These are phyloP conservation scores for Neurospora tetrasperma DNA, from an alignment of 495 filamentous ascomycete genomes.

Conservation along the genomic window DNA sequence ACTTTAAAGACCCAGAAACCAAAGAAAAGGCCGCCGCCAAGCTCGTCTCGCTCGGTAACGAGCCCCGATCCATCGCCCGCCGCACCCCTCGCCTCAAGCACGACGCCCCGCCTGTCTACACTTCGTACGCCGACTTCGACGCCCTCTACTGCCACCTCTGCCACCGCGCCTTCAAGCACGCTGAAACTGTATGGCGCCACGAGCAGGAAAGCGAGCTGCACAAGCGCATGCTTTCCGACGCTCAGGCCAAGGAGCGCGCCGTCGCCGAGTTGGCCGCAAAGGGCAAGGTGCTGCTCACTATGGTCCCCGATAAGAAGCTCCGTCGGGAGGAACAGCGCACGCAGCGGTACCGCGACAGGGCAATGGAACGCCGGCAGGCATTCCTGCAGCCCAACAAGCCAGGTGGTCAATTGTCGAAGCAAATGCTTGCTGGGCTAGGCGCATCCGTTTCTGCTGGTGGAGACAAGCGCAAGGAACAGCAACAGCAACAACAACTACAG, in stretches of 20 bases:
- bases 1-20: constrained; percentile 22
- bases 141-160: constrained; percentile 72
- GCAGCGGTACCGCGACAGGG: constrained; percentile 67
- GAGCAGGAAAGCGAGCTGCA: constrained; percentile 70
- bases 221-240: constrained; percentile 55
- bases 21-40: constrained; percentile 21
- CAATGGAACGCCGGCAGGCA: constrained; percentile 66
- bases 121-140: constrained; percentile 59
- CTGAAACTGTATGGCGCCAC: constrained; percentile 60
- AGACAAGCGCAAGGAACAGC: constrained; percentile 22
- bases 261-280: constrained; percentile 47
- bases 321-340: constrained; percentile 26
- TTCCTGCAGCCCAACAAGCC: constrained; percentile 55
- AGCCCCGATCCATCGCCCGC: constrained; percentile 16
- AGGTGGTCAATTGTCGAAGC: background rate
- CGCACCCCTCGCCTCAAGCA: constrained; percentile 18
- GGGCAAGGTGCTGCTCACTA: constrained; percentile 43
- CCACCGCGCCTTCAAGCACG: constrained; percentile 59
- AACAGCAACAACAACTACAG: background rate
- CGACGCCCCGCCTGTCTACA: constrained; percentile 17
- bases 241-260: constrained; percentile 42
- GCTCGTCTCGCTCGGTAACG: constrained; percentile 19
- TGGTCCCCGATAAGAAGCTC: constrained; percentile 27
- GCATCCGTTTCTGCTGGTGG: background rate
- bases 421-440: background rate